Conservation (phyloP, 1,139 yeast genomes). For the Candida pseudoviswanathii region DNA sequence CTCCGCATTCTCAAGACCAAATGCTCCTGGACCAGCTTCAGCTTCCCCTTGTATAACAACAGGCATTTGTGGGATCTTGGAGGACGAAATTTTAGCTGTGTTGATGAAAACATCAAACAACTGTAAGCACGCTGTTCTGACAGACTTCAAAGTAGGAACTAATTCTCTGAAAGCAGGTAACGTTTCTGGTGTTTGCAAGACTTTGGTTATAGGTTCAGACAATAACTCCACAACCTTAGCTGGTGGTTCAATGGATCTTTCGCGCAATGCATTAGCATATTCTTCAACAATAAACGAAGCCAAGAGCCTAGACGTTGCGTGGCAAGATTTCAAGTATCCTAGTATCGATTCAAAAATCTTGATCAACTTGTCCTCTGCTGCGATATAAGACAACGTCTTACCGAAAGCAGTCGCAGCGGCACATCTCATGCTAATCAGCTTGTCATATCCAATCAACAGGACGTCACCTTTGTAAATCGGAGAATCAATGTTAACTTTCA, state of each 20-base stretch:
- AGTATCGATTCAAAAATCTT: slow-evolving; percentile 43
- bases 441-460: slow-evolving; percentile 76
- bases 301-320: slow-evolving; percentile 79
- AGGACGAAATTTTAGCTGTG: slow-evolving; percentile 71
- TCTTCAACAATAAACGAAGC: slow-evolving; percentile 73
- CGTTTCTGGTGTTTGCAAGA: slow-evolving; percentile 45
- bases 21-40: slow-evolving; percentile 95
- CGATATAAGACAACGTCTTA: slow-evolving; percentile 58
- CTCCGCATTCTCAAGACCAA: slow-evolving; percentile 77
- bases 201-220: slow-evolving; percentile 30
- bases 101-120: slow-evolving; percentile 76
- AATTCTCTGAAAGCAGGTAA: slow-evolving; percentile 76
- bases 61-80: slow-evolving; percentile 81
- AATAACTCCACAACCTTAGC: slow-evolving; percentile 22
- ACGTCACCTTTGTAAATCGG: slow-evolving; percentile 94
- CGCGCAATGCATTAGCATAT: slow-evolving; percentile 51
- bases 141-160: slow-evolving; percentile 82
- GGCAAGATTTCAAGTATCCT: slow-evolving; percentile 55
- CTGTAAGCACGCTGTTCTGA: slow-evolving; percentile 86
- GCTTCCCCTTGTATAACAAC: slow-evolving; percentile 91
- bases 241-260: slow-evolving; percentile 17
- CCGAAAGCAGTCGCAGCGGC: slow-evolving; percentile 82
- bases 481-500: slow-evolving; percentile 82
- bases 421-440: slow-evolving; percentile 73
- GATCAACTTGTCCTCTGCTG: slow-evolving; percentile 37